phyloP scores from a whole-genome alignment of 192 early-diverging fungal genomes.

The Rhizophagus clarus region DNA sequence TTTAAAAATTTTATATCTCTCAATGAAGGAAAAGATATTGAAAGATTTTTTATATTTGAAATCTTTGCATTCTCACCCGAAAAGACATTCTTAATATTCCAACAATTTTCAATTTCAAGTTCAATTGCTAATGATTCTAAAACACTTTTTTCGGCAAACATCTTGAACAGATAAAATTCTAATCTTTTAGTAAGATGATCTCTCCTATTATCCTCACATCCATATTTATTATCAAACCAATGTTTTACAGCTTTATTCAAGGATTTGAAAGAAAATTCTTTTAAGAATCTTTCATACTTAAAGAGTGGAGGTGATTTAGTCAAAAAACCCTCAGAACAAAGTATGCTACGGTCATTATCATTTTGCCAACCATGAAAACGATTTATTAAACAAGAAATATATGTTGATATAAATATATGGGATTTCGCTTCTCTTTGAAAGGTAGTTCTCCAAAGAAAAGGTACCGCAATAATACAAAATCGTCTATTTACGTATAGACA shows the following conservation, averaged over 20 bases:
- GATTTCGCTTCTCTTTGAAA: neutral
- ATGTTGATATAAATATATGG: neutral
- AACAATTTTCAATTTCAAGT: neutral
- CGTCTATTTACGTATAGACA: neutral
- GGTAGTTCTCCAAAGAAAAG: neutral
- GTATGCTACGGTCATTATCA: neutral
- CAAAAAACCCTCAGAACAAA: neutral
- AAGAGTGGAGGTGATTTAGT: neutral
- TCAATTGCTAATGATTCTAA: neutral
- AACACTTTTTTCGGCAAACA: neutral
- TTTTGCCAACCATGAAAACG: neutral
- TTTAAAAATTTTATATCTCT: neutral
- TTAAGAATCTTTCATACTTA: neutral
- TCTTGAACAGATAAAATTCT: neutral
- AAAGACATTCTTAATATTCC: neutral
- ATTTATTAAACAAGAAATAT: neutral
- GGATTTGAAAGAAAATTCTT: neutral
- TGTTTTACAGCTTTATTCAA: neutral
- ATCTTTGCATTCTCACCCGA: neutral
- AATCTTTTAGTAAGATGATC: neutral
- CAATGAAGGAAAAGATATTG: neutral
- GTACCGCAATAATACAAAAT: neutral
- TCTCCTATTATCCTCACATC: neutral
- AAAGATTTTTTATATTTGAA: neutral
- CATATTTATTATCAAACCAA: neutral